Evolutionary conservation across 495 filamentous ascomycete genomes (phyloP).

Genomic region (Sphaerosporella brunnea): DNA sequence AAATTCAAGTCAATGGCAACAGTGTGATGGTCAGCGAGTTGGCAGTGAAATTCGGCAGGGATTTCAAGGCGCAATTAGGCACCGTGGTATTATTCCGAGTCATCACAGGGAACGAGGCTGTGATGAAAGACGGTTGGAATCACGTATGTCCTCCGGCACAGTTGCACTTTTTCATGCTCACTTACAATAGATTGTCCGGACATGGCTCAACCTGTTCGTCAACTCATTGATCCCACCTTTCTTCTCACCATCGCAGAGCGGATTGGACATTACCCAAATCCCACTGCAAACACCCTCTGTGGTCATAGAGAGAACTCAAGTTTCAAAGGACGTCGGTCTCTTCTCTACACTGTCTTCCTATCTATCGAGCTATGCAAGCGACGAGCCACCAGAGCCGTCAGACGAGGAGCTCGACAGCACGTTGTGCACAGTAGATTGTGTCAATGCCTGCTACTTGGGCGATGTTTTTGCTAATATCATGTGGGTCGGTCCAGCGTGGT

Average conservation of each 20-base stretch:
- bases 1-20: constrained; percentile 78
- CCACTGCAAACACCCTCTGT: constrained; percentile 82
- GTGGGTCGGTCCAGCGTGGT: constrained; percentile 35
- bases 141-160: constrained; percentile 38
- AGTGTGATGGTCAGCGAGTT: constrained; percentile 98
- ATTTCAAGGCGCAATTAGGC: constrained; percentile 82
- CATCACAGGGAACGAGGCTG: constrained; percentile 60
- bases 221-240: constrained; percentile 85
- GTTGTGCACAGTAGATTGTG: constrained; percentile 79
- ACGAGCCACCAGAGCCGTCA: constrained; percentile 92
- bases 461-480: constrained; percentile 71
- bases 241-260: constrained; percentile 50
- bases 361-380: constrained; percentile 94
- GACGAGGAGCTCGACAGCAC: constrained; percentile 96
- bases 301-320: constrained; percentile 71
- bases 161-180: constrained; percentile 17
- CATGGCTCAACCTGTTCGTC: constrained; percentile 87
- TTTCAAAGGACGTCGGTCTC: constrained; percentile 58
- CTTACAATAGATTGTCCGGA: constrained; percentile 50
- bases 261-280: constrained; percentile 62
- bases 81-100: constrained; percentile 88
- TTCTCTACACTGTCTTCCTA: constrained; percentile 91
- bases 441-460: constrained; percentile 71
- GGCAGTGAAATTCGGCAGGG: constrained; percentile 87
- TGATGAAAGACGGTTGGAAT: constrained; percentile 65